phyloP scores from a whole-genome alignment of 1,284 basidiomycete species.

The Laetiporus sulphureus region DNA sequence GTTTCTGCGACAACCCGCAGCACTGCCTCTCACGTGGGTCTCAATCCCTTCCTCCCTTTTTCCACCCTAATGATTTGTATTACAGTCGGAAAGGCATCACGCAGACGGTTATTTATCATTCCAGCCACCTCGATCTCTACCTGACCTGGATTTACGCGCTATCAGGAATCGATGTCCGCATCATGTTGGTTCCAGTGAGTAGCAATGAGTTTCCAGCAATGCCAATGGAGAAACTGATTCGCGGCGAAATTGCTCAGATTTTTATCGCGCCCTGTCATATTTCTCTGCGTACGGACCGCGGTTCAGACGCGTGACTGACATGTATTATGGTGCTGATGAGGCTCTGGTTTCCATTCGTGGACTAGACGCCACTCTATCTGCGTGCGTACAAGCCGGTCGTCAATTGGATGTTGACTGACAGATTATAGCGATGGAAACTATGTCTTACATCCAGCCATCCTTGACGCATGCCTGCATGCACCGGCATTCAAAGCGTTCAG shows the following conservation, averaged over 20 bases:
- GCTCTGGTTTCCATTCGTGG: slow-evolving; percentile 5
- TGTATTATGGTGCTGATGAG: slow-evolving; percentile 2
- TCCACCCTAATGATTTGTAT: not conserved
- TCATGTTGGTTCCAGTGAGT: slow-evolving; percentile 2
- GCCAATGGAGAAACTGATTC: not conserved
- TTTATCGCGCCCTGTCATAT: slow-evolving; percentile 3
- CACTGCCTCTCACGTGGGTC: not conserved
- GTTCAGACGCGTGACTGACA: slow-evolving; percentile 2
- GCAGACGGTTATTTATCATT: slow-evolving; percentile 5
- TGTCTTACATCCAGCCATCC: slow-evolving; percentile 34
- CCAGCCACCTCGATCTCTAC: not conserved
- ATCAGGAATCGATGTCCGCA: slow-evolving; percentile 1
- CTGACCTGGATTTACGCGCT: not conserved
- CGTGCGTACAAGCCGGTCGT: not conserved
- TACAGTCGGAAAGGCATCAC: slow-evolving; percentile 1
- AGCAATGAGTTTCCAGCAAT: not conserved
- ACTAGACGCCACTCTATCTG: not conserved
- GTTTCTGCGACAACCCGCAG: not conserved
- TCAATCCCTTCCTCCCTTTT: not conserved
- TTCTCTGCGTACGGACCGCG: slow-evolving; percentile 4
- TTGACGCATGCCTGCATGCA: slow-evolving; percentile 31
- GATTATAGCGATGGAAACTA: not conserved
- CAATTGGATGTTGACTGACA: not conserved
- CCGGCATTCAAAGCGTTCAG: slow-evolving; percentile 21
- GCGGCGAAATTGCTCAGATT: not conserved